These are phyloP conservation scores for Diaporthe sp. DNA, from an alignment of 2,329 filamentous ascomycete genomes.

Conservation along the genomic window DNA sequence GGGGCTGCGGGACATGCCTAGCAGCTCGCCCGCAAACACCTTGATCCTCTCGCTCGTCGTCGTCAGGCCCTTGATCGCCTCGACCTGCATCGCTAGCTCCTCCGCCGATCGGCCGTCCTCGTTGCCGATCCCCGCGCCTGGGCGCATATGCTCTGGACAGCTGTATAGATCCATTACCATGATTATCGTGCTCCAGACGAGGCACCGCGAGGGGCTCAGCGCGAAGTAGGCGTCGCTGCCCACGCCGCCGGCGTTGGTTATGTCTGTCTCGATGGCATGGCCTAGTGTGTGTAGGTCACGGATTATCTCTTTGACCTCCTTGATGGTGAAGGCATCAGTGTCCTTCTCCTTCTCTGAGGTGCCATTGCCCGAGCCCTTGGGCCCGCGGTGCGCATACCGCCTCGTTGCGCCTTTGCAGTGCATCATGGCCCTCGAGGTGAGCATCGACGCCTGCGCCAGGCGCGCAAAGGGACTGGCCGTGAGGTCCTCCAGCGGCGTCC, in stretches of 20 bases:
- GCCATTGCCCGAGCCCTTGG: neutral
- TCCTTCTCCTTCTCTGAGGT: neutral
- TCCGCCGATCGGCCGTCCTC: constrained; percentile 53
- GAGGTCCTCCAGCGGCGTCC: constrained; percentile 59
- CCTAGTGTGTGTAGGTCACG: constrained; percentile 40
- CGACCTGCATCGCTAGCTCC: constrained; percentile 50
- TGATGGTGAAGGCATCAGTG: constrained; percentile 41
- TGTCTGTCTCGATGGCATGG: constrained; percentile 38
- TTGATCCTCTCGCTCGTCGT: constrained; percentile 47
- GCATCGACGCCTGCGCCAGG: constrained; percentile 56
- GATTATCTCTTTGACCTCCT: constrained; percentile 42
- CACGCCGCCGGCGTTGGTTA: constrained; percentile 22
- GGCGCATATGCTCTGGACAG: constrained; percentile 47
- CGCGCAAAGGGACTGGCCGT: constrained; percentile 63
- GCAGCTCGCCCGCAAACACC: constrained; percentile 47
- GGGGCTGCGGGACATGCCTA: constrained; percentile 31
- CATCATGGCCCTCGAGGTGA: constrained; percentile 51
- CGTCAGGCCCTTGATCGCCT: constrained; percentile 51
- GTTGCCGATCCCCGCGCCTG: constrained; percentile 45
- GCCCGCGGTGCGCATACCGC: constrained; percentile 1
- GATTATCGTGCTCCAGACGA: constrained; percentile 43
- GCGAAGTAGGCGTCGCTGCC: constrained; percentile 35
- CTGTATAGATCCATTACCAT: constrained; percentile 55
- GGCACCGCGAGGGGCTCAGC: constrained; percentile 42
- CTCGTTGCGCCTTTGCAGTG: constrained; percentile 47